These are phyloP conservation scores for Diplogelasinospora grovesii DNA, from an alignment of 495 filamentous ascomycete genomes.

Conservation along the genomic window DNA sequence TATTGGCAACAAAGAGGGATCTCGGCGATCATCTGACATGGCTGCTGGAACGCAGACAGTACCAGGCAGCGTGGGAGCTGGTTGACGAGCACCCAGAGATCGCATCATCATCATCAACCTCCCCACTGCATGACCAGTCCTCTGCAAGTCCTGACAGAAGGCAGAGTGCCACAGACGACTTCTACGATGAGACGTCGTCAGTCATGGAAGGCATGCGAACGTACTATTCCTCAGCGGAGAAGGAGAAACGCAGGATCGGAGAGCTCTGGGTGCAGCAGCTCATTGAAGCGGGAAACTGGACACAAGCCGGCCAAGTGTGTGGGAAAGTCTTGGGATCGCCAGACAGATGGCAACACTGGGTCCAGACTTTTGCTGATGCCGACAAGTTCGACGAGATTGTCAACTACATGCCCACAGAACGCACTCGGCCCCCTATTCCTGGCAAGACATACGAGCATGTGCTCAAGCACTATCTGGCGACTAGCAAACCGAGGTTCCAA, in stretches of 20 bases:
- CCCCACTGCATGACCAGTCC: constrained; percentile 25
- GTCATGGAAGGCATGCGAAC: constrained; percentile 45
- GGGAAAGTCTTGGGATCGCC: constrained; percentile 74
- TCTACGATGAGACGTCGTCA: constrained; percentile 71
- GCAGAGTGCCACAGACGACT: constrained; percentile 60
- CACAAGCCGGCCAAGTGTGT: constrained; percentile 65
- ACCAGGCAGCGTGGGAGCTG: constrained; percentile 81
- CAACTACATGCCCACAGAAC: constrained; percentile 66
- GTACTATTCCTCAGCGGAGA: constrained; percentile 64
- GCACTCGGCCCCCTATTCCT: constrained; percentile 70
- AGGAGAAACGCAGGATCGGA: constrained; percentile 86
- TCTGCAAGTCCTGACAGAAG: constrained; percentile 42
- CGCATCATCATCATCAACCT: constrained; percentile 36
- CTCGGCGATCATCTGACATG: constrained; percentile 76
- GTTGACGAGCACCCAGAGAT: constrained; percentile 79
- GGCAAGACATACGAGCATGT: constrained; percentile 80
- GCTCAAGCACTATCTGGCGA: constrained; percentile 74
- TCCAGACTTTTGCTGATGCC: constrained; percentile 79
- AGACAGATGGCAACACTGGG: constrained; percentile 88
- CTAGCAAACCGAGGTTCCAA: constrained; percentile 59
- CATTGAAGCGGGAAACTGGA: constrained; percentile 66
- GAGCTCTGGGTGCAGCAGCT: constrained; percentile 89
- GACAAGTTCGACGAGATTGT: constrained; percentile 85
- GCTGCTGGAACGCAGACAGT: constrained; percentile 71
- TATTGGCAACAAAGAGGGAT: constrained; percentile 79